Evolutionary conservation across 2,329 filamentous ascomycete species (phyloP).

Genomic region (Kalaharituber pfeilii): DNA sequence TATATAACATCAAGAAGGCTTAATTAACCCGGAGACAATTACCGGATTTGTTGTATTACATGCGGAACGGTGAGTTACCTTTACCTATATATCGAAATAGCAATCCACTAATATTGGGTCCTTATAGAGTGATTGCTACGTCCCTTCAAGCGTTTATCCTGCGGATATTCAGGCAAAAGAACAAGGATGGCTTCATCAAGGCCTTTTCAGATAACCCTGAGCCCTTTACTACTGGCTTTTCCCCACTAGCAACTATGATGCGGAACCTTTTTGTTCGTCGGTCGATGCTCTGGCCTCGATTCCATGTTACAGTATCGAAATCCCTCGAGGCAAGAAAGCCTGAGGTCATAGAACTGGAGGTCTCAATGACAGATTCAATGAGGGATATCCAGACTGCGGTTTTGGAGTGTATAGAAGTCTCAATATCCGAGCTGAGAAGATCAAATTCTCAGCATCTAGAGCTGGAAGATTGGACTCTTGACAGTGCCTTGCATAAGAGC

Average conservation of each 20-base stretch:
- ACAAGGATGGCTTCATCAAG: constrained; percentile 84
- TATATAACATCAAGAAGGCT: constrained; percentile 25
- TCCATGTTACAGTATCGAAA: constrained; percentile 76
- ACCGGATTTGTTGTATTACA: constrained; percentile 78
- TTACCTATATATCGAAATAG: background rate
- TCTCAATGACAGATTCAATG: constrained; percentile 93
- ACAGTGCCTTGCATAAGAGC: constrained; percentile 78
- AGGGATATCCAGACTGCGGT: constrained; percentile 82
- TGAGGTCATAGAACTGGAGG: constrained; percentile 90
- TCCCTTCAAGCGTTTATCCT: constrained; percentile 90
- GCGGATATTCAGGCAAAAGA: constrained; percentile 82
- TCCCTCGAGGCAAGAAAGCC: constrained; percentile 85
- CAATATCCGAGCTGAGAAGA: constrained; percentile 85
- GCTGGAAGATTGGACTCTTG: constrained; percentile 92
- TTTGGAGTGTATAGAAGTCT: constrained; percentile 88
- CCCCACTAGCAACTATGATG: constrained; percentile 77
- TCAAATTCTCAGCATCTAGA: constrained; percentile 59
- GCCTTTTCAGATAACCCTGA: constrained; percentile 91
- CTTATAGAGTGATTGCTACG: constrained; percentile 52
- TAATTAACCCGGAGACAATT: constrained; percentile 67
- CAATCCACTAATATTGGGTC: too few relatives aligned
- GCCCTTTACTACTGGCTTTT: constrained; percentile 73
- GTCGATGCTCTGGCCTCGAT: constrained; percentile 78
- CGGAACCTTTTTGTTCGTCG: constrained; percentile 80
- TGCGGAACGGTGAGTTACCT: constrained; percentile 44